Evolutionary conservation across 257 asterid species (phyloP).

Genomic region (Echites panduratus): DNA sequence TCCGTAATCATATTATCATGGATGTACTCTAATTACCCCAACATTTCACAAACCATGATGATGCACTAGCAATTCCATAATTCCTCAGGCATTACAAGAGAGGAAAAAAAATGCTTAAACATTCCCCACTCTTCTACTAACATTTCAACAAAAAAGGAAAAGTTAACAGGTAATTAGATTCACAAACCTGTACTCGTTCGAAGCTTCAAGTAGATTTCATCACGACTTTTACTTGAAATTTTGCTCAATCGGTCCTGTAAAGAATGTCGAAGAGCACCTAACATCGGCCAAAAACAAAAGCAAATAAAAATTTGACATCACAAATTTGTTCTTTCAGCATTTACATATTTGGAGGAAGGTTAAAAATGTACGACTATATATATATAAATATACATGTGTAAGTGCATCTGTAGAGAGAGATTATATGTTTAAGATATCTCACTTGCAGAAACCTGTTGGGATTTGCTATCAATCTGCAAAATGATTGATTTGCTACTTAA

Average conservation of each 20-base stretch:
- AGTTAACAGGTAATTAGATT: background rate
- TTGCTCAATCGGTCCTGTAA: constrained; percentile 87
- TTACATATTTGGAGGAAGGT: background rate
- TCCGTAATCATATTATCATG: background rate
- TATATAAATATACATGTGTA: no score
- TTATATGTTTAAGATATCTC: constrained; percentile 5
- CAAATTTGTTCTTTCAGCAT: background rate
- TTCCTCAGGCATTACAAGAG: background rate
- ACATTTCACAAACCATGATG: background rate
- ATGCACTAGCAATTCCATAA: background rate
- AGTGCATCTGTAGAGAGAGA: background rate
- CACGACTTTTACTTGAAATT: constrained; percentile 77
- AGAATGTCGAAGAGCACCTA: constrained; percentile 97
- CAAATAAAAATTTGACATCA: constrained; percentile 2
- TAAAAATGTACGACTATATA: no score
- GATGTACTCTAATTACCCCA: background rate
- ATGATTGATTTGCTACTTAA: constrained; percentile 79
- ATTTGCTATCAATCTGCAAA: constrained; percentile 91
- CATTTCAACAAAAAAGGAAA: background rate
- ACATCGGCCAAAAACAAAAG: constrained; percentile 17
- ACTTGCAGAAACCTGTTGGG: constrained; percentile 89
- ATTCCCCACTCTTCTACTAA: background rate
- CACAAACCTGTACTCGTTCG: constrained; percentile 91
- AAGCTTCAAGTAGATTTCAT: constrained; percentile 86
- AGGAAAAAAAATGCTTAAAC: background rate